phyloP scores from a whole-genome alignment of 805 yeast species.

The Kodamaea neixiangensis region DNA sequence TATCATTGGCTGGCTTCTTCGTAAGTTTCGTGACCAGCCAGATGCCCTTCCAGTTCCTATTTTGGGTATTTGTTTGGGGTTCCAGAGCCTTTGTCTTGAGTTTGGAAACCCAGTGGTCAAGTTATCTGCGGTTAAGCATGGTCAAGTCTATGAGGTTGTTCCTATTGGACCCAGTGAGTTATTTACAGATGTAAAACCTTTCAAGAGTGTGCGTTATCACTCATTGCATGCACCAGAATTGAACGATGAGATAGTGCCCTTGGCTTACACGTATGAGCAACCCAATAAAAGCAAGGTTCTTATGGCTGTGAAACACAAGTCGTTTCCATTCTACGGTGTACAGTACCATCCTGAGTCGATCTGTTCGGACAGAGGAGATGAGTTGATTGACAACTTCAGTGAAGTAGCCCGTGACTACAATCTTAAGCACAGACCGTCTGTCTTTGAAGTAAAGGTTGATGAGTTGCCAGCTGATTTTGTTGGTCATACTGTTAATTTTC shows the following conservation, averaged over 20 bases:
- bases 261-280: slow-evolving; percentile 61
- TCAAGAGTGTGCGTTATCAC: slow-evolving; percentile 84
- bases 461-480: slow-evolving; percentile 11
- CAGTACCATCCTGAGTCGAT: slow-evolving; percentile 98
- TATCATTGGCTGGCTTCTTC: slow-evolving; percentile 60
- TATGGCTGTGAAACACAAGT: slow-evolving; percentile 76
- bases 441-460: background rate
- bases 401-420: slow-evolving; percentile 42
- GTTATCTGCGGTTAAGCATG: slow-evolving; percentile 71
- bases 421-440: slow-evolving; percentile 17
- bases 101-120: slow-evolving; percentile 58
- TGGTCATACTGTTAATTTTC: slow-evolving; percentile 24
- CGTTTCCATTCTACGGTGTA: slow-evolving; percentile 81
- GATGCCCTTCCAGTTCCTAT: slow-evolving; percentile 51
- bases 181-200: slow-evolving; percentile 32
- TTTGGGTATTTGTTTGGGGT: slow-evolving; percentile 91
- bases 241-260: slow-evolving; percentile 46
- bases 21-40: slow-evolving; percentile 19
- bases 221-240: slow-evolving; percentile 61
- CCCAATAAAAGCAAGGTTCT: slow-evolving; percentile 41
- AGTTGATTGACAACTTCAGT: slow-evolving; percentile 66
- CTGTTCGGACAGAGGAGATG: slow-evolving; percentile 69
- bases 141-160: slow-evolving; percentile 67
- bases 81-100: slow-evolving; percentile 73
- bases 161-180: slow-evolving; percentile 38